A percentile compares a stretch with the other conserved stretches of the same genome.
Conservation (phyloP, 768 basidiomycete species). For the Lentinula edodes region DNA sequence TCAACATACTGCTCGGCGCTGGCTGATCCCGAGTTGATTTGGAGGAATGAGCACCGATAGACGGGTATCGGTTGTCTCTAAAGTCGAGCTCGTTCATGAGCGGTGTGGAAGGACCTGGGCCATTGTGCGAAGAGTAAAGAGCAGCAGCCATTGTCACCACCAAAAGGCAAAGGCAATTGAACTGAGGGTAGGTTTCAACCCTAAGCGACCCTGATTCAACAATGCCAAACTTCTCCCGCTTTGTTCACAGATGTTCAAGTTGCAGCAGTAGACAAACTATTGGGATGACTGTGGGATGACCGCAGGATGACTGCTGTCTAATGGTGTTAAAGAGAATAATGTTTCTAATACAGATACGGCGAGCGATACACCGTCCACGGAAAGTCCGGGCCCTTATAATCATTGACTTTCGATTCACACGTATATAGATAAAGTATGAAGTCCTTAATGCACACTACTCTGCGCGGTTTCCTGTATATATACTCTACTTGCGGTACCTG, state of each 20-base stretch:
- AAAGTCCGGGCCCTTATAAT: neutral
- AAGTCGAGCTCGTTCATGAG: constrained; percentile 59
- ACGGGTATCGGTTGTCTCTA: constrained; percentile 53
- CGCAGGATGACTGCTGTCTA: neutral
- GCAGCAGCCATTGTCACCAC: constrained; percentile 42
- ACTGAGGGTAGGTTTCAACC: neutral
- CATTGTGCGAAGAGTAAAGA: constrained; percentile 38
- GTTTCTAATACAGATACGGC: neutral
- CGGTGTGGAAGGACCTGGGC: constrained; percentile 26
- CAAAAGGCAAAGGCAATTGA: neutral
- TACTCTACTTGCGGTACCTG: constrained; percentile 54
- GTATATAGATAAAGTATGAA: neutral
- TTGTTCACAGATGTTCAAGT: neutral
- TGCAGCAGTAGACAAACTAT: too few species aligned
- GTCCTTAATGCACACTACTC: neutral
- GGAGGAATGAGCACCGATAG: constrained; percentile 13
- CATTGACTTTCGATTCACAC: neutral
- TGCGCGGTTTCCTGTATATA: neutral
- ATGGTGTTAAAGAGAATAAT: neutral
- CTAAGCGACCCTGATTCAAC: constrained; percentile 5
- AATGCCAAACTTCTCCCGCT: neutral
- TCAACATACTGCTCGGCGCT: neutral
- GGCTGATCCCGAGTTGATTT: constrained; percentile 6
- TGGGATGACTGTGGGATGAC: too few species aligned
- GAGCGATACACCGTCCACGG: neutral